Conservation (phyloP, 768 basidiomycete species). For the Trametes punicea region DNA sequence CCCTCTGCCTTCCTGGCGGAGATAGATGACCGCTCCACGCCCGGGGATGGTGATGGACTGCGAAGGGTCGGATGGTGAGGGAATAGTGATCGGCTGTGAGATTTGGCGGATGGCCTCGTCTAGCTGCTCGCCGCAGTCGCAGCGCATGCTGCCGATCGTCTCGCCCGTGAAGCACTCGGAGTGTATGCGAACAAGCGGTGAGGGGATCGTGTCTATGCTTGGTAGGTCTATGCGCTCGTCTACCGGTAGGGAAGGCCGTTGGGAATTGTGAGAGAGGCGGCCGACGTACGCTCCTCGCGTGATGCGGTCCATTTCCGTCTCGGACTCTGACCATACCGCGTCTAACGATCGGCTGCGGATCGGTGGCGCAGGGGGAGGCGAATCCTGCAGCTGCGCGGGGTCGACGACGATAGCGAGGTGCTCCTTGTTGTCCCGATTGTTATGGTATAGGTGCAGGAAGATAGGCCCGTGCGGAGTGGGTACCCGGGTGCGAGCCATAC, state of each 20-base stretch:
- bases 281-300: constrained; percentile 93
- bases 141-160: constrained; percentile 96
- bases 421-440: constrained; percentile 88
- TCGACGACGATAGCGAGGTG: constrained; percentile 96
- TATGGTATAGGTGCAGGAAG: constrained; percentile 94
- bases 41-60: constrained; percentile 57
- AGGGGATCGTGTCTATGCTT: constrained; percentile 41
- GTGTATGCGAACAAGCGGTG: constrained; percentile 91
- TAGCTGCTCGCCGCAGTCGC: constrained; percentile 97
- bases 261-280: constrained; percentile 57
- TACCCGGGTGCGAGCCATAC: constrained; percentile 96
- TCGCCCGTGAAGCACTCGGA: constrained; percentile 99
- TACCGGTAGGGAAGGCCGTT: constrained; percentile 31
- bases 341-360: constrained; percentile 85
- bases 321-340: constrained; percentile 74
- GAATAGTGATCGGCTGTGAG: constrained; percentile 59
- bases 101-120: constrained; percentile 96
- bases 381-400: constrained; percentile 72
- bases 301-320: constrained; percentile 93
- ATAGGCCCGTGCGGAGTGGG: constrained; percentile 93
- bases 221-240: constrained; percentile 10
- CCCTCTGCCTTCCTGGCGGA: constrained; percentile 96
- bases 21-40: constrained; percentile 89
- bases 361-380: constrained; percentile 37
- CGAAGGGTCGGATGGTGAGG: constrained; percentile 28